Evolutionary conservation across 2,329 filamentous ascomycete species (phyloP).

Genomic region (Alternaria burnsii): DNA sequence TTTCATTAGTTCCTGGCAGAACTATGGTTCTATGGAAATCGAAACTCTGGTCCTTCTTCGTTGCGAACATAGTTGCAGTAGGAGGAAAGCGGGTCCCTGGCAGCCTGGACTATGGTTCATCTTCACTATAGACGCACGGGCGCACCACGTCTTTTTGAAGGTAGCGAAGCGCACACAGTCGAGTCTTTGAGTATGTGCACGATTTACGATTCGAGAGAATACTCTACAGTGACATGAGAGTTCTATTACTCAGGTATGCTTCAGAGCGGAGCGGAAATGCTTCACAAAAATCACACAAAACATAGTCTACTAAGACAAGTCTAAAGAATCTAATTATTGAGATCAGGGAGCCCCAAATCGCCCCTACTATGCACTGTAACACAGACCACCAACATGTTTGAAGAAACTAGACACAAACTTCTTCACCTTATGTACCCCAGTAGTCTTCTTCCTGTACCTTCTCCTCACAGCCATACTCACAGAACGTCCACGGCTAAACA

Average conservation of each 20-base stretch:
- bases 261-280: neutral
- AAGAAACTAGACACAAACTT: neutral
- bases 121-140: neutral
- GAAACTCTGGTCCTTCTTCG: neutral
- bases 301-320: neutral
- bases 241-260: neutral
- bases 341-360: accelerated
- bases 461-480: neutral
- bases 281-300: neutral
- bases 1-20: neutral
- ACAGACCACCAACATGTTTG: neutral
- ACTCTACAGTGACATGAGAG: neutral
- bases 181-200: neutral
- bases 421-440: neutral
- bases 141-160: neutral
- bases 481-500: neutral
- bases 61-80: neutral
- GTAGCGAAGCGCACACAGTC: neutral
- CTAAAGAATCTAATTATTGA: neutral
- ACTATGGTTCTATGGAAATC: neutral
- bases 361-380: neutral
- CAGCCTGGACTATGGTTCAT: neutral
- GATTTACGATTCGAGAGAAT: neutral
- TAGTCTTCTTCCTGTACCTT: neutral
- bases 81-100: neutral